phyloP scores from a whole-genome alignment of 345 rosid species.

The Hibiscus trionum region DNA sequence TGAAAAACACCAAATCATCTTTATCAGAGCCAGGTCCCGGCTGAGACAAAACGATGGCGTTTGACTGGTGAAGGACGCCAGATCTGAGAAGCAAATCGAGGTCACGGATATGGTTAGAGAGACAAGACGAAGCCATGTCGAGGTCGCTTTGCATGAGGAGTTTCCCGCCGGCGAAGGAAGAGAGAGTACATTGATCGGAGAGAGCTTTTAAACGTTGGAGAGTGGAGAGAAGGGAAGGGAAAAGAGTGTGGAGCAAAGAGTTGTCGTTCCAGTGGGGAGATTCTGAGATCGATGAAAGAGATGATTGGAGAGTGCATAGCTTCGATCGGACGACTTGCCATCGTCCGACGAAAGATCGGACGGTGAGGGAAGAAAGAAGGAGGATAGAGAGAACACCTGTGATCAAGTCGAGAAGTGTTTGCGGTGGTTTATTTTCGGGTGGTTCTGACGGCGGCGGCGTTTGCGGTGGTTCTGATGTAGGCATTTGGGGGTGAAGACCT shows the following conservation, averaged over 20 bases:
- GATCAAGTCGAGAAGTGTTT: conserved; percentile 48
- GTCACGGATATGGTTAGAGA: conserved; percentile 49
- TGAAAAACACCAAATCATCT: conserved; percentile 48
- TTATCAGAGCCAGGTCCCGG: conserved; percentile 29
- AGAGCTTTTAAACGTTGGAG: conserved; percentile 70
- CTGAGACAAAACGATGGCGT: conserved; percentile 62
- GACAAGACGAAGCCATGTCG: conserved; percentile 59
- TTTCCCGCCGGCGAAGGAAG: conserved; percentile 59
- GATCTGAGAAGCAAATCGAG: conserved; percentile 73
- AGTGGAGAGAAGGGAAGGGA: conserved; percentile 58
- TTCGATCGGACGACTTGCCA: conserved; percentile 66
- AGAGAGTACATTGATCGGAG: conserved; percentile 42
- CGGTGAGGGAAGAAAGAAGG: conserved; percentile 48
- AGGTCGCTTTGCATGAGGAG: conserved; percentile 84
- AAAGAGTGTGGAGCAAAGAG: conserved; percentile 63
- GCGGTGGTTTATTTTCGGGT: conserved; percentile 27
- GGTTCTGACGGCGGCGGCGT: conserved; percentile 11
- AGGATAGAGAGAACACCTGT: conserved; percentile 55
- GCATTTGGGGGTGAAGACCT: not conserved
- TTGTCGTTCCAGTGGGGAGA: conserved; percentile 69
- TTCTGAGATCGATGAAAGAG: conserved; percentile 49
- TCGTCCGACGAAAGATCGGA: conserved; percentile 59
- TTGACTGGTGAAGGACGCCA: conserved; percentile 64
- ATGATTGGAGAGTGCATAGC: conserved; percentile 44
- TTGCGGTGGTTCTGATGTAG: conserved; percentile 4